Evolutionary conservation across 2,329 filamentous ascomycete species (phyloP).

Genomic region (Pseudogymnoascus sp.): DNA sequence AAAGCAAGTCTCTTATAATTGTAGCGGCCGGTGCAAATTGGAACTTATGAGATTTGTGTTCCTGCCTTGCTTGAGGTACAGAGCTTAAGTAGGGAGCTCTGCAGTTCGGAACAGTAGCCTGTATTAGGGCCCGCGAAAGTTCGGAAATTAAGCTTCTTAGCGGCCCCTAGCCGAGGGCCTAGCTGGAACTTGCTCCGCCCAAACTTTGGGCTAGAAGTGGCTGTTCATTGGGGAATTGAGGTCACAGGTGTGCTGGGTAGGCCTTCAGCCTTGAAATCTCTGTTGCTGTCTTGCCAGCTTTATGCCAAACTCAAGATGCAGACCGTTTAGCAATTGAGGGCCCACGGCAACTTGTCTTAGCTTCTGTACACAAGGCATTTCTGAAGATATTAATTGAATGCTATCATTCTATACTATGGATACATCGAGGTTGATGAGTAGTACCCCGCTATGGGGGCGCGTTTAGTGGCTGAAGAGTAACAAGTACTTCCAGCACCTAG

Average conservation of each 20-base stretch:
- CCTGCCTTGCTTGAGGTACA: too few relatives aligned
- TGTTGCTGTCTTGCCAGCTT: neutral
- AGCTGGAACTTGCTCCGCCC: too few relatives aligned
- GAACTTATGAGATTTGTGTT: too few relatives aligned
- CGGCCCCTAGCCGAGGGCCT: too few relatives aligned
- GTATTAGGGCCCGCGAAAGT: too few relatives aligned
- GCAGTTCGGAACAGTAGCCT: too few relatives aligned
- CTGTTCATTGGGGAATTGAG: too few relatives aligned
- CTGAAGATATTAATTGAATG: neutral
- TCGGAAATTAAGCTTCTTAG: too few relatives aligned
- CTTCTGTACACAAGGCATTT: neutral
- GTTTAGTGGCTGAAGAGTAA: neutral
- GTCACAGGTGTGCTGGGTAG: neutral
- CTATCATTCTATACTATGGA: neutral
- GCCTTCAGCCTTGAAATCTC: neutral
- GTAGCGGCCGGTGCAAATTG: too few relatives aligned
- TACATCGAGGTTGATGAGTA: neutral
- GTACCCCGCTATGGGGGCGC: neutral
- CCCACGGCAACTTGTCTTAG: neutral
- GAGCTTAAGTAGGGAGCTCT: too few relatives aligned
- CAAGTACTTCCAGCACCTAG: neutral
- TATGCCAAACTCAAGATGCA: neutral
- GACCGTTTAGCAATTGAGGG: neutral
- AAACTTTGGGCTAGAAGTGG: too few relatives aligned
- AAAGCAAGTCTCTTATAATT: too few relatives aligned